These are phyloP conservation scores for Drosera spatulata DNA, from an alignment of 179 eudicot genomes.

Conservation along the genomic window DNA sequence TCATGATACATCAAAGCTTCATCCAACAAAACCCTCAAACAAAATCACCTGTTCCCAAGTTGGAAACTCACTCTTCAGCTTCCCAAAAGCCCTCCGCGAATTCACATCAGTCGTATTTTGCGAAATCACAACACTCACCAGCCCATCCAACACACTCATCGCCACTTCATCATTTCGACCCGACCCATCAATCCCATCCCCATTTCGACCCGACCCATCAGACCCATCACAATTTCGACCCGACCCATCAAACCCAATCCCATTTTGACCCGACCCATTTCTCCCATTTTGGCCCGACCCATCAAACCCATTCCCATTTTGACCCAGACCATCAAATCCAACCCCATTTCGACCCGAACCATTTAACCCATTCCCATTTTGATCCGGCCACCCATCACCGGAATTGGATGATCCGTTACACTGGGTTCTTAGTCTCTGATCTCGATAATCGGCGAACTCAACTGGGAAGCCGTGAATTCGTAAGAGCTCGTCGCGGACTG, in stretches of 20 bases:
- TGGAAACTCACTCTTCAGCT: constrained; percentile 66
- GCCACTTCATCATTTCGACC: constrained; percentile 11
- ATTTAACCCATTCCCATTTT: constrained; percentile 3
- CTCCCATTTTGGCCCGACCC: constrained; percentile 8
- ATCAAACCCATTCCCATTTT: neutral
- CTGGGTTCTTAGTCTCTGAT: constrained; percentile 10
- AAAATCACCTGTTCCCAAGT: constrained; percentile 61
- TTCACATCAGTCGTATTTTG: constrained; percentile 79
- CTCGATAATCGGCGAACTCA: constrained; percentile 57
- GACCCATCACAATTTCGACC: constrained; percentile 7
- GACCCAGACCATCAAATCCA: constrained; percentile 9
- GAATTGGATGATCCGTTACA: no score
- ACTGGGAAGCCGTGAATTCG: constrained; percentile 66
- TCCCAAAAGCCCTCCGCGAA: constrained; percentile 63
- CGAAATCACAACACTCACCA: constrained; percentile 50
- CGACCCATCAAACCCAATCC: constrained; percentile 10
- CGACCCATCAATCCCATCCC: neutral
- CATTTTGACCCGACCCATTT: constrained; percentile 4
- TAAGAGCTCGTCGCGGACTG: constrained; percentile 51
- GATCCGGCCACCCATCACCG: constrained; percentile 5
- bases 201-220: constrained; percentile 4
- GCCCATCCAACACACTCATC: constrained; percentile 67
- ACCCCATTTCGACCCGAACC: constrained; percentile 4
- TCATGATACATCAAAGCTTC: no score
- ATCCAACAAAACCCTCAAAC: neutral